Evolutionary conservation across 1,284 basidiomycete genomes (phyloP), one percentile per base, ranked within the genome.

Genomic region (Sparassis latifolia): DNA sequence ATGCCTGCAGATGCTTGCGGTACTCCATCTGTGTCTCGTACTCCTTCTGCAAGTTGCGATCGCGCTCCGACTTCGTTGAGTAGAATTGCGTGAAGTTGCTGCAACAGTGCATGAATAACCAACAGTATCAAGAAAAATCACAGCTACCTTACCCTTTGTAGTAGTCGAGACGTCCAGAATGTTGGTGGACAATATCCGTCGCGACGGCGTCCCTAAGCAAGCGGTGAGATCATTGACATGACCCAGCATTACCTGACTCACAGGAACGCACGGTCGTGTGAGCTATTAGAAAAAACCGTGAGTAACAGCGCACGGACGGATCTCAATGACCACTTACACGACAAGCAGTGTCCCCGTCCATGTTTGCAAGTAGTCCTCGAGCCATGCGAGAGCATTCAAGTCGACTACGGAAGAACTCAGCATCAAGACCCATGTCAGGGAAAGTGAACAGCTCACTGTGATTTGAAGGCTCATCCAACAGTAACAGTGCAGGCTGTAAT

Each of bases 51-150:
- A 97, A 76, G 64, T 96, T 95, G 55, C 86, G 84, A 55, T 93
- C 87, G 32, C 97, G 86, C 66, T 99, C 97, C 7, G 89, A 91
- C 69, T 97, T 96, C 29, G 97, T 99, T 3, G 96, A 95, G 68
- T 99, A 98, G 79, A 99, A 99, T 65, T 98, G 93, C 1, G 90
- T 86, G 70, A 99, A 99, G 74, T 99, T 98, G 59, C 95, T 96
- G 31, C 20, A 35, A 28, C n/a, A 38, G 20, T 20, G 20, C 20
- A 20, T 20, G 20, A 20, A 20, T 20, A 20, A 20, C 20, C 20
- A 20, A 20, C 20, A 20, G 20, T 20, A 20, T 20, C 20, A 20
- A 20, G 20, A 20, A 20, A 20, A 20, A 20, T 20, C 20, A 20
- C 7, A 40, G 6, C 9, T 28, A 4, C 37, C 44, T 28, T 27